phyloP scores from a whole-genome alignment of 345 rosid species.

The Durio zibethinus region DNA sequence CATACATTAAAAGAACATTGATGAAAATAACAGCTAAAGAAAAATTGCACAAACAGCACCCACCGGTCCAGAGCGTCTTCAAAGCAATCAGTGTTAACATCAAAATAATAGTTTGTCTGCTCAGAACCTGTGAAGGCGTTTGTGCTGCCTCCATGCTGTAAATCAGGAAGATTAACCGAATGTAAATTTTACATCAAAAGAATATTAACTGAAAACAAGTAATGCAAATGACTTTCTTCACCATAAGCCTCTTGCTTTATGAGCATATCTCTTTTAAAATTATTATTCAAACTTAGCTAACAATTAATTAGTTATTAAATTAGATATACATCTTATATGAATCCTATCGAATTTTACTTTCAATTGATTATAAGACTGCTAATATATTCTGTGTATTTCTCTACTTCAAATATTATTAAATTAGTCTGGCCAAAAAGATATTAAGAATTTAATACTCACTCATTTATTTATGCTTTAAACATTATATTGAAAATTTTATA shows the following conservation, averaged over 20 bases:
- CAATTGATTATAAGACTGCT: neutral
- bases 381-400: neutral
- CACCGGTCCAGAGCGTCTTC: conserved; percentile 93
- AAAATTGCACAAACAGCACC: conserved; percentile 5
- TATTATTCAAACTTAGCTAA: neutral
- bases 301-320: neutral
- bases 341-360: neutral
- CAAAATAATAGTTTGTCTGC: conserved; percentile 70
- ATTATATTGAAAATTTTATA: neutral
- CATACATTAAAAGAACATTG: neutral
- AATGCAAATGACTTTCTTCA: neutral
- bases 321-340: neutral
- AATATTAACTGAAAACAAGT: neutral
- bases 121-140: conserved; percentile 84
- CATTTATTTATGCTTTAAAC: neutral
- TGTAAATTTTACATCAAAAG: neutral
- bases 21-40: conserved; percentile 7
- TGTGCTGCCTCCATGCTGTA: conserved; percentile 86
- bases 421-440: neutral
- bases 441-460: neutral
- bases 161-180: conserved; percentile 2
- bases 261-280: neutral
- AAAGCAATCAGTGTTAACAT: conserved; percentile 67
- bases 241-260: neutral
- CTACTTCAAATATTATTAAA: neutral